These are phyloP conservation scores for Apostasia ramifera DNA, from an alignment of 106 monocot genomes.

Conservation along the genomic window DNA sequence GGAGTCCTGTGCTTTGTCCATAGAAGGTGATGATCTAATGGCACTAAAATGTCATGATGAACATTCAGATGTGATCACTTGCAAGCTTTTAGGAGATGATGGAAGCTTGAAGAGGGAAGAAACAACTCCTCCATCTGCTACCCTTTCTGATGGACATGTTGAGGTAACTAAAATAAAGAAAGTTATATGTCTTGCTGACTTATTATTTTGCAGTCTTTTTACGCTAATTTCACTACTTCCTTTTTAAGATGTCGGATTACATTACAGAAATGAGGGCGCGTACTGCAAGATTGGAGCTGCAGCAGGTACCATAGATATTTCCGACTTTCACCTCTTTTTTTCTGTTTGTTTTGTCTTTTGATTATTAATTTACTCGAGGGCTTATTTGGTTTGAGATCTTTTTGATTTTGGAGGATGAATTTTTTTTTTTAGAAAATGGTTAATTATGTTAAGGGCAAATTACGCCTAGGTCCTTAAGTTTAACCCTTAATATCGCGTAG, in stretches of 20 bases:
- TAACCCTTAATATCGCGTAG: too few species aligned
- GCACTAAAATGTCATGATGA: background rate
- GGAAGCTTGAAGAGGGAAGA: too few species aligned
- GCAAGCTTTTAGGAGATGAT: too few species aligned
- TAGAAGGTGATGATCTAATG: slow-evolving; percentile 7
- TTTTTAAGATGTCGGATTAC: slow-evolving; percentile 7
- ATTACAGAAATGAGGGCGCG: slow-evolving; percentile 13
- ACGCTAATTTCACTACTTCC: background rate
- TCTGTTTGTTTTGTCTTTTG: background rate
- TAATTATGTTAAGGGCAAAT: too few species aligned
- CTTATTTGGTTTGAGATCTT: too few species aligned
- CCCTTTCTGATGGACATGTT: slow-evolving; percentile 7
- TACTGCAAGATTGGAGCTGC: slow-evolving; percentile 15
- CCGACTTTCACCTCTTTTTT: background rate
- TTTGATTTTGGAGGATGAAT: too few species aligned
- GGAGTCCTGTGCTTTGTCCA: background rate
- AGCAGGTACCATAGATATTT: slow-evolving; percentile 17
- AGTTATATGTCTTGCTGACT: background rate
- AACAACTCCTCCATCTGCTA: background rate
- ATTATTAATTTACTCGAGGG: background rate
- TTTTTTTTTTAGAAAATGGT: too few species aligned
- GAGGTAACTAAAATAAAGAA: slow-evolving; percentile 7
- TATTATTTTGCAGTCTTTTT: background rate
- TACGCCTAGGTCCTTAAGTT: too few species aligned
- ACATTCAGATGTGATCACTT: background rate